Evolutionary conservation across 352 stramenopile genomes (phyloP).

Genomic region (Globisporangium cystogenes): DNA sequence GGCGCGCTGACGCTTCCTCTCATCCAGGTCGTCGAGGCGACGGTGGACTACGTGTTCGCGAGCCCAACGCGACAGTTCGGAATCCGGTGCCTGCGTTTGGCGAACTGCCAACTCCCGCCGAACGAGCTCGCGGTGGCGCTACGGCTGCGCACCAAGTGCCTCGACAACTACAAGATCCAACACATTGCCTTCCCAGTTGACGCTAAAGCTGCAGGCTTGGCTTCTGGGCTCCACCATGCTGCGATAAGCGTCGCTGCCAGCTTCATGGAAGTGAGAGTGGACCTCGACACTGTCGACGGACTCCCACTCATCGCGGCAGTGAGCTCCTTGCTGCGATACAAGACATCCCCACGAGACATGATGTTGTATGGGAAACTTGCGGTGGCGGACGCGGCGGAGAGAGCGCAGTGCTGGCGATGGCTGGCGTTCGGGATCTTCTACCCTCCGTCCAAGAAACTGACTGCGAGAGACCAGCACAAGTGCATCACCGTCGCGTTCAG

Average conservation of each 20-base stretch:
- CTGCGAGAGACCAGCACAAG: neutral
- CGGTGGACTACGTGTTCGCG: constrained; percentile 1
- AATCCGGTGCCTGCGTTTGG: neutral
- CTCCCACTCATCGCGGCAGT: neutral
- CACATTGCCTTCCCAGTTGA: too few relatives aligned
- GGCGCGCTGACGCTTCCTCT: neutral
- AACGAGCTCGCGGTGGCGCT: too few relatives aligned
- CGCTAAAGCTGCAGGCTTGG: neutral
- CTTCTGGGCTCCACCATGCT: too few relatives aligned
- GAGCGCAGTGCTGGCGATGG: constrained; percentile 8
- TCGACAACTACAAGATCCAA: too few relatives aligned
- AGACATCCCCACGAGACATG: neutral
- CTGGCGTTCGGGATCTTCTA: constrained; percentile 11
- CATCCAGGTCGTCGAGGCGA: neutral
- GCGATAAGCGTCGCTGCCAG: neutral
- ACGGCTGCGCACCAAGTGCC: neutral
- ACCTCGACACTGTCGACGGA: neutral
- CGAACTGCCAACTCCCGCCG: neutral
- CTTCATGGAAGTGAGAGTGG: neutral
- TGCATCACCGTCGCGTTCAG: neutral
- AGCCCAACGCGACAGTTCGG: neutral
- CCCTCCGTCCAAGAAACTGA: constrained; percentile 2
- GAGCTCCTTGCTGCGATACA: constrained; percentile 4
- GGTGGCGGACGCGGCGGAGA: neutral
- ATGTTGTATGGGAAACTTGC: neutral